Conservation (phyloP, 768 basidiomycete genomes). For the Lactarius indigo region DNA sequence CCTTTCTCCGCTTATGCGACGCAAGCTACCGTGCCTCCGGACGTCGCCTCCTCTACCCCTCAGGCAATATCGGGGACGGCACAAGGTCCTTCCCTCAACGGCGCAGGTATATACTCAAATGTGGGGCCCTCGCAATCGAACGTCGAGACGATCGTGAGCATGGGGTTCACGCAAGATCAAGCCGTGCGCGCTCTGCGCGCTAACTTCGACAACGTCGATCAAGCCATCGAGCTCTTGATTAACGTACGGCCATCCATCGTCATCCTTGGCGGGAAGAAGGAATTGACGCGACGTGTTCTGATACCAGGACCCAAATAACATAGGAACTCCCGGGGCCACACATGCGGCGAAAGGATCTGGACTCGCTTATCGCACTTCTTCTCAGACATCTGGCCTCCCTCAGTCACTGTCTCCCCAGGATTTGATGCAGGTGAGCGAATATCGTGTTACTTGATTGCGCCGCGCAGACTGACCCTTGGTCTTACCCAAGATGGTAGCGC, state of each 20-base stretch:
- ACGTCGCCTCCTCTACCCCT: constrained; percentile 33
- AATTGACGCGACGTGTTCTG: constrained; percentile 18
- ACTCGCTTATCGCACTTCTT: constrained; percentile 33
- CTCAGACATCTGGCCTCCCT: constrained; percentile 34
- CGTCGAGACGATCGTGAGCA: constrained; percentile 80
- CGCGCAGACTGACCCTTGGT: not conserved
- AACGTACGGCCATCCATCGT: constrained; percentile 48
- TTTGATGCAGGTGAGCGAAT: constrained; percentile 67
- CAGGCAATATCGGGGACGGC: constrained; percentile 28
- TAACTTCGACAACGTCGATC: constrained; percentile 93
- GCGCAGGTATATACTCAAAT: constrained; percentile 58
- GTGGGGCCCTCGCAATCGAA: constrained; percentile 72
- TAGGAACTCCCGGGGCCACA: constrained; percentile 42
- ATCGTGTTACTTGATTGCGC: too few species aligned
- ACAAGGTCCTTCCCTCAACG: constrained; percentile 37
- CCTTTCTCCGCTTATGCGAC: constrained; percentile 29
- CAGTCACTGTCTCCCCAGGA: constrained; percentile 61
- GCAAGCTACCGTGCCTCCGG: constrained; percentile 30
- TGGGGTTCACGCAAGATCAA: constrained; percentile 89
- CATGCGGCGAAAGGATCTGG: constrained; percentile 28
- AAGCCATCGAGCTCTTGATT: constrained; percentile 95
- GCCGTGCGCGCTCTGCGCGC: constrained; percentile 83
- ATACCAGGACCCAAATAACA: constrained; percentile 66
- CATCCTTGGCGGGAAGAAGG: not conserved
- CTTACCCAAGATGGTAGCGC: constrained; percentile 57